Percentiles rank a stretch among this genome's conserved stretches.
These are phyloP conservation scores for Collariella sp. DNA, from an alignment of 495 filamentous ascomycete genomes.

Conservation along the genomic window DNA sequence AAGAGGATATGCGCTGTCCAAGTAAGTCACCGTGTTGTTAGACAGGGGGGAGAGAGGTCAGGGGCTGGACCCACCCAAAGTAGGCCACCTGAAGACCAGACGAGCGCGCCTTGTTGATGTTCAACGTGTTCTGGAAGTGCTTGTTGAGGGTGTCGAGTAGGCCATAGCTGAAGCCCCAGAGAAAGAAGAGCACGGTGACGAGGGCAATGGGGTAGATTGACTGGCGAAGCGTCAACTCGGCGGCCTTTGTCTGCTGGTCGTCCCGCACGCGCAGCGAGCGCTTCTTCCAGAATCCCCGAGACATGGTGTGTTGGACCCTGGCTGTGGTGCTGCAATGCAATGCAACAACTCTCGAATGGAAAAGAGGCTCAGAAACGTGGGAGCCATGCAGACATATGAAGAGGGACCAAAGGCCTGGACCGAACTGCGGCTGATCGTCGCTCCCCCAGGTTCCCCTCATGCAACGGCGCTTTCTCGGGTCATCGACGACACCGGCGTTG, in stretches of 20 bases:
- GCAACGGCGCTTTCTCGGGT: no score
- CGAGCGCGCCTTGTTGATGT: conserved; percentile 23
- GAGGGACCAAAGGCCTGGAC: no score
- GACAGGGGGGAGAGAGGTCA: background rate
- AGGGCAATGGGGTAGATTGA: conserved; percentile 44
- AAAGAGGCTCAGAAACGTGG: no score
- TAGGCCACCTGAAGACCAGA: conserved; percentile 34
- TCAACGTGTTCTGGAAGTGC: conserved; percentile 37
- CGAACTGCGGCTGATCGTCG: no score
- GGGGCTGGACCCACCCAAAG: conserved; percentile 24
- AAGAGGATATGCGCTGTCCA: conserved; percentile 44
- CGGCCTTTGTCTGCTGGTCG: conserved; percentile 45
- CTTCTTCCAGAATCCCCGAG: conserved; percentile 16
- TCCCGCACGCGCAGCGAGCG: conserved; percentile 36
- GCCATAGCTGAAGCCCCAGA: conserved; percentile 80
- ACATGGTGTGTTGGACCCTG: background rate
- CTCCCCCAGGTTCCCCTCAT: no score
- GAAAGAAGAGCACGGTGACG: conserved; percentile 73
- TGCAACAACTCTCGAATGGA: no score
- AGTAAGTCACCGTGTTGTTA: background rate
- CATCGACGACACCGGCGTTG: no score
- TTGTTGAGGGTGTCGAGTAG: conserved; percentile 45
- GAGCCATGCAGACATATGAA: no score
- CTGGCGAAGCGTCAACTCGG: conserved; percentile 49
- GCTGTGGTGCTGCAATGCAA: no score